Evolutionary conservation across 495 filamentous ascomycete genomes (phyloP).

Genomic region (Stereocaulon alpinum): DNA sequence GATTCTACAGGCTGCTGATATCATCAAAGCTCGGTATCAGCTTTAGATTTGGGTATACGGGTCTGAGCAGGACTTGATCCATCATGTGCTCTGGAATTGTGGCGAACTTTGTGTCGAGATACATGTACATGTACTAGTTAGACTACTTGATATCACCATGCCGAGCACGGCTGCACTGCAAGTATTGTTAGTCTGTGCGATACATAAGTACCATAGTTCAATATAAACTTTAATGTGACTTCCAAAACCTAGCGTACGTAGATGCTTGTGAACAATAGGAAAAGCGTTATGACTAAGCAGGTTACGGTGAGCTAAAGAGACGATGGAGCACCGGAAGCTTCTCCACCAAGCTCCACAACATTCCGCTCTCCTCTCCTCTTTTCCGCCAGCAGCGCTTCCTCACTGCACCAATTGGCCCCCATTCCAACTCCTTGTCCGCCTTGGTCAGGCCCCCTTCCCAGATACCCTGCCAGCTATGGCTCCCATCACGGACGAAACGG

Average conservation of each 20-base stretch:
- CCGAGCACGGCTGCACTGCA: too few species aligned
- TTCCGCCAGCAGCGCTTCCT: slow-evolving; percentile 4
- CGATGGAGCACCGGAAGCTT: slow-evolving; percentile 7
- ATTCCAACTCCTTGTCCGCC: slow-evolving; percentile 19
- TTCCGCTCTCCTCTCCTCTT: not conserved
- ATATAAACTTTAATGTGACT: not conserved
- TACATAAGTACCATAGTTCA: too few species aligned
- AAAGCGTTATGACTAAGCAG: not conserved
- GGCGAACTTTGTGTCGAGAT: not conserved
- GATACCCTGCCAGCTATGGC: slow-evolving; percentile 52
- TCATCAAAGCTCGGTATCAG: slow-evolving; percentile 9
- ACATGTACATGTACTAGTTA: not conserved
- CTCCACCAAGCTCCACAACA: not conserved
- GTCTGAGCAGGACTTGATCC: not conserved
- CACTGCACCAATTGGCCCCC: slow-evolving; percentile 9
- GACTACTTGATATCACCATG: too few species aligned
- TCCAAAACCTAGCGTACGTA: not conserved
- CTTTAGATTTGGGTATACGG: not conserved
- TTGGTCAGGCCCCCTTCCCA: slow-evolving; percentile 31
- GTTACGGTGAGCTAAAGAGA: not conserved
- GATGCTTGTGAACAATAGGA: not conserved
- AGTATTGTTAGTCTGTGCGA: too few species aligned
- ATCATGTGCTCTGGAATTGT: too few species aligned
- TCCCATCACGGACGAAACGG: slow-evolving; percentile 65
- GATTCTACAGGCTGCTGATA: slow-evolving; percentile 4